Percentiles rank a stretch among this genome's conserved stretches.
These are phyloP conservation scores for Bromus sterilis DNA, from an alignment of 176 grass and related monocot genomes.

Conservation along the genomic window DNA sequence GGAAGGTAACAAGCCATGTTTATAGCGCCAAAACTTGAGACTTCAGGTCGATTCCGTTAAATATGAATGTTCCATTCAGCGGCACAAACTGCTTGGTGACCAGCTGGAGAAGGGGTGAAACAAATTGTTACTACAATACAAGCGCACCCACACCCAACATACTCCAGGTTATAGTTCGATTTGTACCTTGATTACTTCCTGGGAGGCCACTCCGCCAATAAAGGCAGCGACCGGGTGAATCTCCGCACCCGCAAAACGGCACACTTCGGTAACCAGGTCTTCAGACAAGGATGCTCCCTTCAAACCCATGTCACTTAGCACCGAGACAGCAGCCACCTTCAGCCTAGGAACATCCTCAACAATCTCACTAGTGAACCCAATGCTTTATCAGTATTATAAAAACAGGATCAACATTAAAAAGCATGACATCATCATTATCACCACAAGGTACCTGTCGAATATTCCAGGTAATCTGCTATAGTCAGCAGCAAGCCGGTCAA, in stretches of 20 bases:
- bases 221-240: constrained; percentile 79
- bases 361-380: constrained; percentile 58
- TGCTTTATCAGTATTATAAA: constrained; percentile 56
- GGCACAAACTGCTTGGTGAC: constrained; percentile 91
- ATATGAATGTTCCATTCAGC: constrained; percentile 65
- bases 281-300: constrained; percentile 58
- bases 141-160: not conserved
- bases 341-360: constrained; percentile 83
- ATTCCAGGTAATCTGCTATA: constrained; percentile 64
- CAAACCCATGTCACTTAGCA: constrained; percentile 69
- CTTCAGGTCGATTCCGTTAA: constrained; percentile 93
- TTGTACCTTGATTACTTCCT: constrained; percentile 94
- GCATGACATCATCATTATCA: constrained; percentile 21
- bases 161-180: not conserved
- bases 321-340: constrained; percentile 58
- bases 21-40: constrained; percentile 74
- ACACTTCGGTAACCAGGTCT: constrained; percentile 82
- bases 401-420: constrained; percentile 20
- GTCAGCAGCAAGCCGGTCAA: constrained; percentile 67
- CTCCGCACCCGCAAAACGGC: constrained; percentile 76
- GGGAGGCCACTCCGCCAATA: constrained; percentile 75
- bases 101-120: constrained; percentile 43
- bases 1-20: not conserved
- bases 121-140: not conserved
- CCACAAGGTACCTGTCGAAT: constrained; percentile 69